Conservation (phyloP, 2,329 filamentous ascomycete genomes). For the Pleoardoris graminearum region DNA sequence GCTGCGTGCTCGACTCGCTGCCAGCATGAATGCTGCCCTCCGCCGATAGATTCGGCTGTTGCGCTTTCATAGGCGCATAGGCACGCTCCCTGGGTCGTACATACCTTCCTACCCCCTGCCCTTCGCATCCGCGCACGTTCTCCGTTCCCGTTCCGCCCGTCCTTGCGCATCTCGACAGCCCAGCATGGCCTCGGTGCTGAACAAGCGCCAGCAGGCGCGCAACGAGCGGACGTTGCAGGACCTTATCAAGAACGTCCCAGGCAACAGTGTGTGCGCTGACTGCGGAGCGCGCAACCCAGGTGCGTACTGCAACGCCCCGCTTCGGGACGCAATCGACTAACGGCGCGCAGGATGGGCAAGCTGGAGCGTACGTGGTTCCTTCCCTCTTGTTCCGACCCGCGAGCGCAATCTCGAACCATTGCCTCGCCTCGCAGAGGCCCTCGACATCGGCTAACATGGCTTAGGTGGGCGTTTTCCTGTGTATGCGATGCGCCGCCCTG, state of each 20-base stretch:
- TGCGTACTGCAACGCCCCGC: slow-evolving; percentile 50
- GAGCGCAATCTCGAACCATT: not conserved
- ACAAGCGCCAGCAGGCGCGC: slow-evolving; percentile 96
- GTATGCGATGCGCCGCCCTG: slow-evolving; percentile 93
- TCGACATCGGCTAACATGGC: slow-evolving; percentile 10
- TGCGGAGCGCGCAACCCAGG: slow-evolving; percentile 90
- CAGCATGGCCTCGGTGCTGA: slow-evolving; percentile 72
- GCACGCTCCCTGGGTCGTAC: not conserved
- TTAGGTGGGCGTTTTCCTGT: slow-evolving; percentile 91
- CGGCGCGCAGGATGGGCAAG: slow-evolving; percentile 79
- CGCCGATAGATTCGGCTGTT: slow-evolving; percentile 4
- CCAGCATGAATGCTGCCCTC: slow-evolving; percentile 4
- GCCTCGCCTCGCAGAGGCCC: slow-evolving; percentile 16
- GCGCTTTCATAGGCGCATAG: slow-evolving; percentile 1
- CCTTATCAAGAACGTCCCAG: slow-evolving; percentile 78
- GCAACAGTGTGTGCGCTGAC: slow-evolving; percentile 93
- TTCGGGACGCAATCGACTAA: slow-evolving; percentile 29
- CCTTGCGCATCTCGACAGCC: slow-evolving; percentile 21
- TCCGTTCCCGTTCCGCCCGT: slow-evolving; percentile 20
- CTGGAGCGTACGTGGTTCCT: slow-evolving; percentile 78
- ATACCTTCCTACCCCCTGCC: slow-evolving; percentile 12
- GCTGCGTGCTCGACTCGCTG: not conserved
- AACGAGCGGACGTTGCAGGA: slow-evolving; percentile 93
- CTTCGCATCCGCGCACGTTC: slow-evolving; percentile 23
- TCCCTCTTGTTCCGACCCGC: not conserved